Conservation (phyloP, 176 grass and related monocot genomes). For the Triticum dicoccoides region DNA sequence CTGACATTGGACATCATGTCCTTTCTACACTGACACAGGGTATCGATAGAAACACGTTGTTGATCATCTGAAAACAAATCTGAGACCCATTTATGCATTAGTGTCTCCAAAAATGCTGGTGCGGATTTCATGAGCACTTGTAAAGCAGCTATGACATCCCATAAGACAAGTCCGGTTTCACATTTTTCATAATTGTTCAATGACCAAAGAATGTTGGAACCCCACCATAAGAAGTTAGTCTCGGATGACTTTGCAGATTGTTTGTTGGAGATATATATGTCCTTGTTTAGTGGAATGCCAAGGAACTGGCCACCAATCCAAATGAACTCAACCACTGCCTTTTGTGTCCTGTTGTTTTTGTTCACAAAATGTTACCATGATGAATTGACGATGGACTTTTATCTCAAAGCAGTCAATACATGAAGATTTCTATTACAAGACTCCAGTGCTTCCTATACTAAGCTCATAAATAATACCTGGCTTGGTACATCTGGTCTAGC, state of each 20-base stretch:
- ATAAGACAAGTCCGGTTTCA: conserved; percentile 54
- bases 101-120: conserved; percentile 54
- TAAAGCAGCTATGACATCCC: conserved; percentile 69
- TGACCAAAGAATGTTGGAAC: conserved; percentile 68
- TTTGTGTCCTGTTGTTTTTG: conserved; percentile 62
- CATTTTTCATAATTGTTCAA: conserved; percentile 64
- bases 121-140: conserved; percentile 48
- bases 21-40: conserved; percentile 18
- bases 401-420: neutral
- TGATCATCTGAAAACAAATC: conserved; percentile 49
- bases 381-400: neutral
- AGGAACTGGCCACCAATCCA: conserved; percentile 72
- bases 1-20: conserved; percentile 36
- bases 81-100: conserved; percentile 66
- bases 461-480: conserved; percentile 52
- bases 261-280: conserved; percentile 21
- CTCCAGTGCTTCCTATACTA: neutral
- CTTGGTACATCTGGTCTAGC: conserved; percentile 94
- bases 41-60: conserved; percentile 33
- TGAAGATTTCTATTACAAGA: neutral
- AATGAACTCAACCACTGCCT: conserved; percentile 77
- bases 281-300: conserved; percentile 57
- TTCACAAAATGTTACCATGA: conserved; percentile 18
- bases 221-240: conserved; percentile 52
- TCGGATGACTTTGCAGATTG: conserved; percentile 15